Conservation (phyloP, 495 filamentous ascomycete species). For the Penicillium parvum region DNA sequence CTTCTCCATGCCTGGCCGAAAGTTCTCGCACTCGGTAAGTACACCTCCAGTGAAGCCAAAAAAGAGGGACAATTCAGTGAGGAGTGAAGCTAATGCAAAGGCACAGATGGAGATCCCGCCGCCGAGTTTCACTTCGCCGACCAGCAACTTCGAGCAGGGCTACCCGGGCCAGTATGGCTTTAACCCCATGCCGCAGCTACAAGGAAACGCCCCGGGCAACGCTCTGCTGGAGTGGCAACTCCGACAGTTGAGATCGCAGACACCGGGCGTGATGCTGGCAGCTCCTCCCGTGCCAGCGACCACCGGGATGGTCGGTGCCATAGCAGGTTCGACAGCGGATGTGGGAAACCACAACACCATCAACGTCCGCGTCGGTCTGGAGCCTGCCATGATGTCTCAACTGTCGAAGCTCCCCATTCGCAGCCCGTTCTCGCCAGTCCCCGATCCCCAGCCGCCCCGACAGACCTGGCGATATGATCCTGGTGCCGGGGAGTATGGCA, state of each 20-base stretch:
- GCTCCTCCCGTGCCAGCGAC: neutral
- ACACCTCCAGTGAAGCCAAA: neutral
- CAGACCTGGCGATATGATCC: too few species aligned
- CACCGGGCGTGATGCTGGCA: neutral
- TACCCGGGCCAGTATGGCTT: neutral
- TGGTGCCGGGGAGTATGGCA: too few species aligned
- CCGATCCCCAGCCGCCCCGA: too few species aligned
- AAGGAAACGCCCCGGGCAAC: neutral
- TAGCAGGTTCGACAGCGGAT: neutral
- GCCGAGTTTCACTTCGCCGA: neutral
- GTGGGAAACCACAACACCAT: neutral
- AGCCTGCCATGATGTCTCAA: neutral
- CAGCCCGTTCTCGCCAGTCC: too few species aligned
- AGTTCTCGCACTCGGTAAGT: conserved; percentile 28
- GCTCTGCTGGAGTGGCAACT: neutral
- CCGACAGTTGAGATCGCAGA: neutral
- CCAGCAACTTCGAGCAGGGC: neutral
- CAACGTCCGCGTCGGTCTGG: neutral
- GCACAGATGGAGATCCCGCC: conserved; percentile 4
- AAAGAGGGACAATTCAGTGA: neutral
- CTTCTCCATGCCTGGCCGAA: conserved; percentile 39
- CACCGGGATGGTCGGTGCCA: neutral
- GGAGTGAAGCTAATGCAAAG: conserved; percentile 1
- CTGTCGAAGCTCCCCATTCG: too few species aligned
- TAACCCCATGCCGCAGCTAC: neutral